These are phyloP conservation scores for Inonotus hispidus DNA, from an alignment of 1,284 basidiomycete genomes.

Conservation along the genomic window DNA sequence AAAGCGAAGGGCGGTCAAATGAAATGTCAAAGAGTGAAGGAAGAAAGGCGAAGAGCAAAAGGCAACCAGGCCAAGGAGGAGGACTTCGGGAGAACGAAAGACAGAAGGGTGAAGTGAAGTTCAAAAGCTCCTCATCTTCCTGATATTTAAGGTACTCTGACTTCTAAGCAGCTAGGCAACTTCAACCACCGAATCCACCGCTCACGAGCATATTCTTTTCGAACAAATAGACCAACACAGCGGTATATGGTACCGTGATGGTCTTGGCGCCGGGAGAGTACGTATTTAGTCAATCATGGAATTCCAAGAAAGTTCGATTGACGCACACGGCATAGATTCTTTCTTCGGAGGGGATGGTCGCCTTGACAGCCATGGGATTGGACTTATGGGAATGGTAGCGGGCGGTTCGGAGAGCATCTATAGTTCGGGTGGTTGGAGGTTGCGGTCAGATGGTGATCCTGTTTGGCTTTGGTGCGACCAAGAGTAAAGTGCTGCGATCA, in stretches of 20 bases:
- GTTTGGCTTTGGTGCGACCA: too few relatives aligned
- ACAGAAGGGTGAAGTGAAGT: conserved; percentile 9
- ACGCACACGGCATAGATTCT: not conserved
- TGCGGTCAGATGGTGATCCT: not conserved
- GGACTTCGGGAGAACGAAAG: conserved; percentile 15
- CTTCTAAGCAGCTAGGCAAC: not conserved
- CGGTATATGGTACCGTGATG: not conserved
- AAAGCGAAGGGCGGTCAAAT: conserved; percentile 2
- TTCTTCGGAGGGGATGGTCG: conserved; percentile 1
- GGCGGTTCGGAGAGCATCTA: not conserved
- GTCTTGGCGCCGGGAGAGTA: not conserved
- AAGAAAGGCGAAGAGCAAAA: conserved; percentile 13
- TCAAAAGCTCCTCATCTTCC: not conserved
- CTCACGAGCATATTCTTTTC: too few relatives aligned
- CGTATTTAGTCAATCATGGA: conserved; percentile 1
- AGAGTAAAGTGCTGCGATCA: not conserved
- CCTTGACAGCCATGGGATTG: conserved; percentile 2
- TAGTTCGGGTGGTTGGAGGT: not conserved
- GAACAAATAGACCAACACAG: not conserved
- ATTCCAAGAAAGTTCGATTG: not conserved
- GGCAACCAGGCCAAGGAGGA: conserved; percentile 19
- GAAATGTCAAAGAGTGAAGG: conserved; percentile 1
- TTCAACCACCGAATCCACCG: not conserved
- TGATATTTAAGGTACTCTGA: conserved; percentile 1
- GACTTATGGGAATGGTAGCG: not conserved